A percentile compares a stretch with the other conserved stretches of the same genome.
These are phyloP conservation scores for Poterioochromonas sp. DNA, from an alignment of 352 stramenopile genomes.

Conservation along the genomic window DNA sequence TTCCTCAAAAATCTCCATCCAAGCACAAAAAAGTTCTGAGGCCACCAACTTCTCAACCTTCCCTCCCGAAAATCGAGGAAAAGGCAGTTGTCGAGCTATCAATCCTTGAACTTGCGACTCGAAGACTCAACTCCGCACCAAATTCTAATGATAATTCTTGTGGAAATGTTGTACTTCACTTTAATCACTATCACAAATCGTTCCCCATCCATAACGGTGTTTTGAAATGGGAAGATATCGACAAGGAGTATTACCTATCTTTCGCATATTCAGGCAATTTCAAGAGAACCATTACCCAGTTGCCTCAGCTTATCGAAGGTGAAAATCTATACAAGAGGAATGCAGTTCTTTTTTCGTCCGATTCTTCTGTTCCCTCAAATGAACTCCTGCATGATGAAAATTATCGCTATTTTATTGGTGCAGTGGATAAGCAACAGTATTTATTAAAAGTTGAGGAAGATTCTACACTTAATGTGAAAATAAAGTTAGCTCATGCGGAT, in stretches of 20 bases:
- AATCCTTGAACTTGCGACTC: too few relatives aligned
- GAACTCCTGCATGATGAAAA: not conserved
- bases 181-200: not conserved
- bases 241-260: not conserved
- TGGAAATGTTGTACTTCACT: not conserved
- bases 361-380: not conserved
- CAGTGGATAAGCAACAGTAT: not conserved
- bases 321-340: not conserved
- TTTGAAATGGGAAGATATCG: constrained; percentile 17
- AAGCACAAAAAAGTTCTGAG: too few relatives aligned
- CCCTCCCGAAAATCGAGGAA: too few relatives aligned
- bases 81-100: too few relatives aligned
- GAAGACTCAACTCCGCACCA: too few relatives aligned
- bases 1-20: too few relatives aligned
- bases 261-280: not conserved
- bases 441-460: not conserved
- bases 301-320: not conserved
- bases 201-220: constrained; percentile 9
- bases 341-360: not conserved
- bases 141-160: not conserved
- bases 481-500: too few relatives aligned
- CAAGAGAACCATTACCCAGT: not conserved
- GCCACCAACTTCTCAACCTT: too few relatives aligned
- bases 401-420: not conserved
- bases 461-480: not conserved